Conservation (phyloP, 2,329 filamentous ascomycete genomes). For the Alternaria sp. region DNA sequence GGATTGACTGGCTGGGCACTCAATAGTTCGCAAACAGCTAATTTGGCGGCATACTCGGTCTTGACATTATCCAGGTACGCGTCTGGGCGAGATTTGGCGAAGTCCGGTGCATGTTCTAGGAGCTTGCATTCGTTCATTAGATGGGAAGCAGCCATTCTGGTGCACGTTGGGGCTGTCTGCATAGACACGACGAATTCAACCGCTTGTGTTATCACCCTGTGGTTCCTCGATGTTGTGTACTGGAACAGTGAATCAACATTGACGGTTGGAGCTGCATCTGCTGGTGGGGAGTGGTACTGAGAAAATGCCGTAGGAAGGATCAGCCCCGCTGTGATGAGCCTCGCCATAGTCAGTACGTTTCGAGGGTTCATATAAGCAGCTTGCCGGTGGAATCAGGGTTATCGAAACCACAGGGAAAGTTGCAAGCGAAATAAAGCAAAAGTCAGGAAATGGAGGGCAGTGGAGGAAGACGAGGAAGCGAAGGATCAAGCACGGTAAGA, state of each 20-base stretch:
- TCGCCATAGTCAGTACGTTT: background rate
- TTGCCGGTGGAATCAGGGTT: background rate
- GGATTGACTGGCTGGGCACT: conserved; percentile 56
- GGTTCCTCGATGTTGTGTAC: conserved; percentile 31
- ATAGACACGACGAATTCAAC: conserved; percentile 34
- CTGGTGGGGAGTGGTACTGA: conserved; percentile 26
- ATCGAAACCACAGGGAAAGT: background rate
- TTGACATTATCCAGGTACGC: conserved; percentile 52
- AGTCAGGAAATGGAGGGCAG: background rate
- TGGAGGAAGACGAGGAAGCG: conserved; percentile 1
- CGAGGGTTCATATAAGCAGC: background rate
- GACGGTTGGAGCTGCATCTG: conserved; percentile 22
- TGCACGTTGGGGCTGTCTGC: conserved; percentile 54
- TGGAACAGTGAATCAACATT: conserved; percentile 33
- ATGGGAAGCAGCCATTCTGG: conserved; percentile 60
- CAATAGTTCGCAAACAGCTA: conserved; percentile 70
- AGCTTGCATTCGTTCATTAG: conserved; percentile 64
- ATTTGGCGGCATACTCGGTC: conserved; percentile 67
- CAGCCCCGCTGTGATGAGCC: background rate
- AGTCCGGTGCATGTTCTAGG: conserved; percentile 50
- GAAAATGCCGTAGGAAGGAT: conserved; percentile 6
- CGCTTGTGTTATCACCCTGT: conserved; percentile 34
- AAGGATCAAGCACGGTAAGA: background rate
- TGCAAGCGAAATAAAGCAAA: background rate
- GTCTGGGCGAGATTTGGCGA: conserved; percentile 37